These are phyloP conservation scores for Gnaphalium uliginosum DNA, from an alignment of 129 eudicot species.

Conservation along the genomic window DNA sequence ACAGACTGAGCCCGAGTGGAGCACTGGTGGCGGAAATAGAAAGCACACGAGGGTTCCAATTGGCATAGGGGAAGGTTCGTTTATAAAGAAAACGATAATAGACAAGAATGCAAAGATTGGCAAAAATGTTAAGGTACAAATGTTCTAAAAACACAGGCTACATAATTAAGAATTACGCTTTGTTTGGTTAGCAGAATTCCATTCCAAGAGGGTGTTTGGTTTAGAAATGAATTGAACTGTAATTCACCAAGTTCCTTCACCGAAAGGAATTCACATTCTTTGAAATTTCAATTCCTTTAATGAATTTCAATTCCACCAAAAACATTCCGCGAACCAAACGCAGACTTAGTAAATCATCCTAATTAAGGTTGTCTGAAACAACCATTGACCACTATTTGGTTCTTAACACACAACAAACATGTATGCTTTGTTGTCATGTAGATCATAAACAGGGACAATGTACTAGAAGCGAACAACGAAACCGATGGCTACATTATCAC, in stretches of 20 bases:
- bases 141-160: neutral
- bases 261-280: neutral
- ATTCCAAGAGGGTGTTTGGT: neutral
- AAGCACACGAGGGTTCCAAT: conserved; percentile 42
- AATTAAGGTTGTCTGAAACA: neutral
- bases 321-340: too few species aligned
- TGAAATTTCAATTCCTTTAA: neutral
- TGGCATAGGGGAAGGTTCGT: conserved; percentile 81
- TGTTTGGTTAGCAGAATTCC: too few species aligned
- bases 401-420: neutral
- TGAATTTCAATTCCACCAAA: too few species aligned
- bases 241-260: neutral
- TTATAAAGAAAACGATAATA: conserved; percentile 74
- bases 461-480: conserved; percentile 68
- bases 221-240: too few species aligned
- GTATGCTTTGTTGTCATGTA: conserved; percentile 37
- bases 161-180: too few species aligned
- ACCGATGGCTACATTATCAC: conserved; percentile 60
- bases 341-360: neutral
- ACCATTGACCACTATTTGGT: conserved; percentile 3
- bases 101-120: conserved; percentile 96
- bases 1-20: conserved; percentile 41
- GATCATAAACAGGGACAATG: conserved; percentile 81
- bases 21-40: conserved; percentile 23
- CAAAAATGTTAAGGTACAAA: conserved; percentile 76